Evolutionary conservation across 1,139 yeast genomes (phyloP), one percentile per base, ranked within the genome.

Genomic region (Yamadazyma conglobata): DNA sequence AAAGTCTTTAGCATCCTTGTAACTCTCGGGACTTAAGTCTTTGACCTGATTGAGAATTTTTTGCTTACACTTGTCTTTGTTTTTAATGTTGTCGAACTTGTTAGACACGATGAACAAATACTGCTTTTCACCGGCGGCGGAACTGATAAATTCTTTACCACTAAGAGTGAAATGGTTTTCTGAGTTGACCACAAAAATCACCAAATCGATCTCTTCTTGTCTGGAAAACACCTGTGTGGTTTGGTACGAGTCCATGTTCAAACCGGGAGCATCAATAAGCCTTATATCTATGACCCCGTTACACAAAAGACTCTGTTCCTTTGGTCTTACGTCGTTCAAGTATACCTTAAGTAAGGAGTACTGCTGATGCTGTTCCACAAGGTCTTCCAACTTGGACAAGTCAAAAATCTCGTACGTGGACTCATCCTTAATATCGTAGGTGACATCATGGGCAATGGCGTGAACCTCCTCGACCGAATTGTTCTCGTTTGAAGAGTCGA

Each of bases 141-240:
- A 78, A 4, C 91, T 71, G 33, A 93, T 86, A 48, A 93, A 93
- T 49, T 93, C 98, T 47, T 87, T 84, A 1, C 97, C 97, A 0
- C 95, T 85, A 32, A 87, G 65, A 0, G 99, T 93, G 50, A 93
- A 84, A 54, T 91, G 97, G 48, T 93, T 93, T 50, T 89, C 97
- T 0, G 98, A 95, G 52, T 84, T 85, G 4, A 93, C 96, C 4
- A 93, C 98, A 63, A 93, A 93, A 0, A 93, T 91, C 6, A 93
- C 96, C 46, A 93, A 68, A 54, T 93, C 99, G 43, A 93, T 93
- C 52, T 93, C 98, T 50, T 93, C 98, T 58, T 93, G 98, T 39
- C 97, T 76, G 3, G 96, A 83, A 55, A 89, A 89, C 0, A 93
- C 89, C 50, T 89, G 96, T 1, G 96, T 86, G 0, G 99, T 93